Evolutionary conservation across 2,329 filamentous ascomycete genomes (phyloP).

Genomic region (Capronia coronata): DNA sequence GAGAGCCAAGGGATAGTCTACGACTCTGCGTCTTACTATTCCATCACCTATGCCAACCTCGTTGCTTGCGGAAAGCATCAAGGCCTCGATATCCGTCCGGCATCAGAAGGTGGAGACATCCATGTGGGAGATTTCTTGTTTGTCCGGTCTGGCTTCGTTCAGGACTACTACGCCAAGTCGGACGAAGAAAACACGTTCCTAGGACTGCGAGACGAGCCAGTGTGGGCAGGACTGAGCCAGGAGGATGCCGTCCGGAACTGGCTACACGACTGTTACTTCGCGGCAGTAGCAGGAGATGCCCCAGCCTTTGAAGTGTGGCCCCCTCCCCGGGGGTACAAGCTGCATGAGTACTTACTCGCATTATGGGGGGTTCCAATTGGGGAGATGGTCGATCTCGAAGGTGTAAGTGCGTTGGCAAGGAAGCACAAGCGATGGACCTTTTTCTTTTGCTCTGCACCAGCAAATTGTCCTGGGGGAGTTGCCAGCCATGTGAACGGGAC

Average conservation of each 20-base stretch:
- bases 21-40: conserved; percentile 47
- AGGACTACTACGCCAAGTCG: conserved; percentile 47
- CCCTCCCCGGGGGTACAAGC: conserved; percentile 32
- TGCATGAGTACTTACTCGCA: conserved; percentile 38
- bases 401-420: conserved; percentile 33
- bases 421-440: conserved; percentile 35
- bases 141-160: conserved; percentile 58
- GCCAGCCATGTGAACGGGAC: too few relatives aligned
- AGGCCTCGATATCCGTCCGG: conserved; percentile 54
- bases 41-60: conserved; percentile 50
- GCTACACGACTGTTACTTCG: conserved; percentile 63
- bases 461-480: conserved; percentile 19
- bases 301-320: conserved; percentile 59
- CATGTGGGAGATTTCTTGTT: conserved; percentile 59
- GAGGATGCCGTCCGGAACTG: conserved; percentile 54
- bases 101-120: conserved; percentile 48
- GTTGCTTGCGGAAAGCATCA: conserved; percentile 53
- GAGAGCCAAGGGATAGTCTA: conserved; percentile 46
- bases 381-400: conserved; percentile 42
- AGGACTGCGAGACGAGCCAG: conserved; percentile 28
- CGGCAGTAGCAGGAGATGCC: conserved; percentile 57
- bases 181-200: conserved; percentile 32
- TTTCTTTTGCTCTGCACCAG: conserved; percentile 39
- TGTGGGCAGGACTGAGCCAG: conserved; percentile 47
- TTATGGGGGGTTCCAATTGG: conserved; percentile 40